These are phyloP conservation scores for Psophocarpus tetragonolobus DNA, from an alignment of 306 rosid species.

Conservation along the genomic window DNA sequence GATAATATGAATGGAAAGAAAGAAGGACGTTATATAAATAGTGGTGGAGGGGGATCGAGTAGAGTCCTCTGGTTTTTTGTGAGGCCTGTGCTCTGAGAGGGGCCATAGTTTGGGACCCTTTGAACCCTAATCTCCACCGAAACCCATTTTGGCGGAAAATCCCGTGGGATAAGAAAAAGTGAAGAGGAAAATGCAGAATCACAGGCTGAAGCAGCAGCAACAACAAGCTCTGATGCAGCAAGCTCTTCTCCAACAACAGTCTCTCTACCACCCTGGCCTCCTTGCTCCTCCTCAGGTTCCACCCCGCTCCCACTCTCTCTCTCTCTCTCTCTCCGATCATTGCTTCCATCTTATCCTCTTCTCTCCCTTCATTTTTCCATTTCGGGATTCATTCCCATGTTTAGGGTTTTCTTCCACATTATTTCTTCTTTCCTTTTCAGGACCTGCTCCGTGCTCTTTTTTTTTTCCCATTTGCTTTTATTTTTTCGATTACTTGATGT, in stretches of 20 bases:
- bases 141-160: slow-evolving; percentile 39
- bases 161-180: slow-evolving; percentile 20
- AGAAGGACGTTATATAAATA: slow-evolving; percentile 22
- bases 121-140: slow-evolving; percentile 65
- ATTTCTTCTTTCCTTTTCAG: neutral
- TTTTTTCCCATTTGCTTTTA: neutral
- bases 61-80: slow-evolving; percentile 31
- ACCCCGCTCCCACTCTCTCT: neutral
- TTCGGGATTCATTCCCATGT: neutral
- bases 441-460: neutral
- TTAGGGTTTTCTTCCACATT: slow-evolving; percentile 39
- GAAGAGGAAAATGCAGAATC: slow-evolving; percentile 82
- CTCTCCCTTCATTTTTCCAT: neutral
- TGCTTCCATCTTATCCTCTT: neutral
- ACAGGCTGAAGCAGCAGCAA: slow-evolving; percentile 93
- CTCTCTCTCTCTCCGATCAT: neutral
- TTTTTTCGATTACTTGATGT: neutral
- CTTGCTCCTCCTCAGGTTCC: slow-evolving; percentile 97
- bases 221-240: slow-evolving; percentile 99
- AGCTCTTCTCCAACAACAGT: slow-evolving; percentile 94
- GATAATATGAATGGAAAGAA: neutral
- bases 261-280: slow-evolving; percentile 95
- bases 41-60: neutral
- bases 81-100: slow-evolving; percentile 41
- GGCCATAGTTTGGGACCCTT: slow-evolving; percentile 33